Evolutionary conservation across 768 basidiomycete genomes (phyloP), one percentile per base, ranked within the genome.

Genomic region (Xerocomellus dryophilus): DNA sequence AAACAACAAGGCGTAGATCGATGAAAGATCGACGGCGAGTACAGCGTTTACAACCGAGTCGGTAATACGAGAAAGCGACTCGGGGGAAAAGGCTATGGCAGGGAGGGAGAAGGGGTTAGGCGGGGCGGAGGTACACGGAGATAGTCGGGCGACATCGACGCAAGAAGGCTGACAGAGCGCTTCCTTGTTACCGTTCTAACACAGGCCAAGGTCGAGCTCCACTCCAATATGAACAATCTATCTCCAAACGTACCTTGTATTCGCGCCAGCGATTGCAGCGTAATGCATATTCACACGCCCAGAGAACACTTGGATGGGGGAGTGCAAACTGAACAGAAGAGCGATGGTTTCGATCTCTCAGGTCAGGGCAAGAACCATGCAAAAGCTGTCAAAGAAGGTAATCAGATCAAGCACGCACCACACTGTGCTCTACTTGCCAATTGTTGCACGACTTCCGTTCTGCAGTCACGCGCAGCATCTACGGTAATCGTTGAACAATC

Each of bases 391-490:
- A 41, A 48, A 25, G 18, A 42, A 43, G 17, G 15, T 12, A 0
- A 29, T 66, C 27, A 66, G 46, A 57, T 31, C n/a, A 38, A 20
- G 46, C 45, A 38, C 20, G 34, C 52, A 50, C 43, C n/a, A 45
- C 39, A 31, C 31, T 52, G 50, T 31, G 21, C 20, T 41, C 50
- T 20, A 69, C 84, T 44, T 68, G 88, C 88, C 70, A 91, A 72
- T 58, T 77, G 71, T 57, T 80, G 76, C 8, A 85, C 85, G n/a
- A 90, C 85, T 49, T 84, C 78, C 39, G 84, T 65, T 60, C 78
- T 80, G 43, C 85, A 82, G 68, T 92, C 89, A 53, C 89, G 83
- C 43, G 86, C 81, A 29, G 89, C 88, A 70, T 91, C 89, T 92
- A 65, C 52, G 57, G 43, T 8, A 38, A n/a, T 8, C 15, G 14